phyloP scores from a whole-genome alignment of 805 yeast species.

The Sugiyamaella mastotermitis region DNA sequence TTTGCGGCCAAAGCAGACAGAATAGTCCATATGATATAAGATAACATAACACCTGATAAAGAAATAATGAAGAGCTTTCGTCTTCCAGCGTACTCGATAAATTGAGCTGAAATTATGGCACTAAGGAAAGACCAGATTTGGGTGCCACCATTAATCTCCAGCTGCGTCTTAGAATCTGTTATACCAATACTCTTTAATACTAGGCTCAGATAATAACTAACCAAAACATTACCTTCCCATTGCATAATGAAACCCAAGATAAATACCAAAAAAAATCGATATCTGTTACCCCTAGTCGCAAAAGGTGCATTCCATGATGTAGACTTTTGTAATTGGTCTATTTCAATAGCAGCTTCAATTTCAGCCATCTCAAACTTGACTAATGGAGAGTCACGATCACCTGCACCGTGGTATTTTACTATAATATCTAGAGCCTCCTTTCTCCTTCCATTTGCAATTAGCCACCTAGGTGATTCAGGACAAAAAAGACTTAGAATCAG shows the following conservation, averaged over 20 bases:
- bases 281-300: constrained; percentile 1
- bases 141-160: constrained; percentile 12
- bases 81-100: constrained; percentile 26
- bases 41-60: not conserved
- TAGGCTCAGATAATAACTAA: constrained; percentile 39
- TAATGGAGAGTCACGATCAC: constrained; percentile 19
- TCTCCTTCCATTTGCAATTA: constrained; percentile 52
- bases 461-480: constrained; percentile 89
- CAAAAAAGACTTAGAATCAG: constrained; percentile 42
- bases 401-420: constrained; percentile 16
- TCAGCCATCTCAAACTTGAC: constrained; percentile 27
- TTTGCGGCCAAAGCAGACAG: constrained; percentile 18
- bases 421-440: constrained; percentile 49
- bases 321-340: constrained; percentile 15
- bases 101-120: constrained; percentile 20
- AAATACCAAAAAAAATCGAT: not conserved
- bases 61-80: constrained; percentile 10
- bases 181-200: constrained; percentile 51
- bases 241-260: constrained; percentile 9
- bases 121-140: constrained; percentile 1
- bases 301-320: not conserved
- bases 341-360: constrained; percentile 18
- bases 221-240: constrained; percentile 15
- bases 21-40: constrained; percentile 13
- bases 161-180: constrained; percentile 24